Conservation (phyloP, 805 yeast species). For the Candida suzukii region DNA sequence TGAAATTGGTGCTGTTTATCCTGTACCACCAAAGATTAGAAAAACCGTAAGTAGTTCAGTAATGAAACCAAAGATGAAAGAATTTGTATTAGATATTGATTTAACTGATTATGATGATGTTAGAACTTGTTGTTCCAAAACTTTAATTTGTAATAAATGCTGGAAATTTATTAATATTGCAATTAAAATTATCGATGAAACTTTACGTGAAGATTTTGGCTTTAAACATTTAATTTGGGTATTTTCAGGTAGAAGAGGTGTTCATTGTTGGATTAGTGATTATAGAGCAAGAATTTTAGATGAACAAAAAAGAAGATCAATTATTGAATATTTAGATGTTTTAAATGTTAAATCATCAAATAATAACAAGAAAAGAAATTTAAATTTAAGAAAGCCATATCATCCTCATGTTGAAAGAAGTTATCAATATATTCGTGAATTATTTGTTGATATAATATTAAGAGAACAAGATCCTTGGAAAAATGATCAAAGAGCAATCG, state of each 20-base stretch:
- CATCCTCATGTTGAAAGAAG: slow-evolving; percentile 86
- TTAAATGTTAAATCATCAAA: slow-evolving; percentile 48
- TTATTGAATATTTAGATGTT: slow-evolving; percentile 80
- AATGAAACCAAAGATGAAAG: slow-evolving; percentile 78
- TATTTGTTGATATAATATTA: slow-evolving; percentile 60
- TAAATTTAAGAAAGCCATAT: slow-evolving; percentile 65
- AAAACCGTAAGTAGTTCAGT: slow-evolving; percentile 69
- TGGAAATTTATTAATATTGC: slow-evolving; percentile 92
- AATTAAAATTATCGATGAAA: slow-evolving; percentile 60
- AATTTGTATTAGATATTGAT: slow-evolving; percentile 93
- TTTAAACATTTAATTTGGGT: slow-evolving; percentile 87
- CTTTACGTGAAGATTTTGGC: slow-evolving; percentile 84
- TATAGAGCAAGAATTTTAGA: slow-evolving; percentile 65
- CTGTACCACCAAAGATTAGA: slow-evolving; percentile 81
- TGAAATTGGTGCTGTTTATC: slow-evolving; percentile 90
- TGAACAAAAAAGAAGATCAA: slow-evolving; percentile 68
- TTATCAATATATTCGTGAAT: slow-evolving; percentile 53
- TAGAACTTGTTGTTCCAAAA: slow-evolving; percentile 88
- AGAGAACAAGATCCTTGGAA: slow-evolving; percentile 88
- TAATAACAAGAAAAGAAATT: slow-evolving; percentile 32
- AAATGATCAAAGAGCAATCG: slow-evolving; percentile 43
- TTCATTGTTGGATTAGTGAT: slow-evolving; percentile 97
- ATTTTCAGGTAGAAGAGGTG: slow-evolving; percentile 97
- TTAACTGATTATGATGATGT: slow-evolving; percentile 92
- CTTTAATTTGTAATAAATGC: slow-evolving; percentile 79